A percentile compares a stretch with the other conserved stretches of the same genome.
Evolutionary conservation across 2,329 filamentous ascomycete genomes (phyloP).

Genomic region (Colletotrichum theobromicola): DNA sequence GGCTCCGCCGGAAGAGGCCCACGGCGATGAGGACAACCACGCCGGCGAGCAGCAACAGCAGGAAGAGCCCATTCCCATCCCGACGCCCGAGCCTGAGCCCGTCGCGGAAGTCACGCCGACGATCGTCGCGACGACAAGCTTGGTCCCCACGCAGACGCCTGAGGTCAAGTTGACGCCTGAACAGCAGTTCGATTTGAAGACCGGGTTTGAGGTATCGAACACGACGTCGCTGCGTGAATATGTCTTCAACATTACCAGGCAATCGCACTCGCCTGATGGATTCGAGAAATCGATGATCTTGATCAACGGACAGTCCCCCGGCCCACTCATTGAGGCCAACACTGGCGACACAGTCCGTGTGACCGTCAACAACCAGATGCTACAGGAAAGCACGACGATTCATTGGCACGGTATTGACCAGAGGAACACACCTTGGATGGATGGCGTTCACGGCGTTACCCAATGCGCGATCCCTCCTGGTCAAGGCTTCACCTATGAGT

Average conservation of each 20-base stretch:
- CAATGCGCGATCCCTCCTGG: constrained; percentile 66
- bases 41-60: constrained; percentile 1
- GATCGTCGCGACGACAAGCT: not conserved
- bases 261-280: constrained; percentile 58
- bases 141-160: constrained; percentile 5
- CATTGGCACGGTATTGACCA: constrained; percentile 76
- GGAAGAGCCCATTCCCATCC: not conserved
- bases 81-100: not conserved
- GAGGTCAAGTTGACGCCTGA: not conserved
- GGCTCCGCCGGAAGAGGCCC: not conserved
- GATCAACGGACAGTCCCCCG: constrained; percentile 70
- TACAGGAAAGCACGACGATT: constrained; percentile 52
- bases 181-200: constrained; percentile 10
- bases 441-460: constrained; percentile 66
- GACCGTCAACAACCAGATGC: constrained; percentile 42
- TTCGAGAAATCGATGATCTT: constrained; percentile 59
- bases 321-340: constrained; percentile 62
- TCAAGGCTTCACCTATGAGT: constrained; percentile 58
- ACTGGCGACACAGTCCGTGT: constrained; percentile 47
- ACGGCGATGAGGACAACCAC: not conserved
- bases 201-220: constrained; percentile 1
- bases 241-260: constrained; percentile 57
- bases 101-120: not conserved
- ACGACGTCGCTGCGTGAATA: constrained; percentile 48
- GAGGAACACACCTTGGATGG: constrained; percentile 68